Evolutionary conservation across 2,329 filamentous ascomycete species (phyloP).

Genomic region (Chrysoporthe deuterocubensis): DNA sequence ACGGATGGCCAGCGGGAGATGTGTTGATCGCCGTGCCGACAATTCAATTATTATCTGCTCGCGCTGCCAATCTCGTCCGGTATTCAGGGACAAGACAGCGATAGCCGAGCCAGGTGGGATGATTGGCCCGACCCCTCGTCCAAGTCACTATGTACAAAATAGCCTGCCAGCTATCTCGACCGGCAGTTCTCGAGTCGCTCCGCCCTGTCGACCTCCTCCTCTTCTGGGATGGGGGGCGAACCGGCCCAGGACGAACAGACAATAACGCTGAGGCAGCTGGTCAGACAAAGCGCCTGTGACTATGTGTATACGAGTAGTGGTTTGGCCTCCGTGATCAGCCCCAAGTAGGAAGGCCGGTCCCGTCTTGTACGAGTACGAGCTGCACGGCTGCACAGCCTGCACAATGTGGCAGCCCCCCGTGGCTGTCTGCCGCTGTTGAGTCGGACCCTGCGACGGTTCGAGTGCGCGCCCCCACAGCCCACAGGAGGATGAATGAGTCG

Average conservation of each 20-base stretch:
- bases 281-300: not conserved
- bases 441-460: not conserved
- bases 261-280: not conserved
- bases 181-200: not conserved
- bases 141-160: not conserved
- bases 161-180: not conserved
- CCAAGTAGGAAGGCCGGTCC: conserved; percentile 1
- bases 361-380: conserved; percentile 2
- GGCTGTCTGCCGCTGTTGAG: not conserved
- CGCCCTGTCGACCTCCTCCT: not conserved
- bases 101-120: not conserved
- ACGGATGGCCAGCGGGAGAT: not conserved
- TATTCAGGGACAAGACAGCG: not conserved
- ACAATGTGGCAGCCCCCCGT: not conserved
- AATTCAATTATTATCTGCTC: not conserved
- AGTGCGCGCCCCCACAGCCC: not conserved
- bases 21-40: not conserved
- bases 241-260: too few relatives aligned
- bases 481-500: too few relatives aligned
- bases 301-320: not conserved
- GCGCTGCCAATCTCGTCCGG: not conserved
- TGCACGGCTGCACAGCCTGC: not conserved
- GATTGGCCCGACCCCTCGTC: not conserved
- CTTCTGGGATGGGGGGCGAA: not conserved
- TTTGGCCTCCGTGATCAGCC: conserved; percentile 1